Percentiles rank a stretch among this genome's conserved stretches.
Conservation (phyloP, 2,329 filamentous ascomycete genomes). For the Alternaria sp. region DNA sequence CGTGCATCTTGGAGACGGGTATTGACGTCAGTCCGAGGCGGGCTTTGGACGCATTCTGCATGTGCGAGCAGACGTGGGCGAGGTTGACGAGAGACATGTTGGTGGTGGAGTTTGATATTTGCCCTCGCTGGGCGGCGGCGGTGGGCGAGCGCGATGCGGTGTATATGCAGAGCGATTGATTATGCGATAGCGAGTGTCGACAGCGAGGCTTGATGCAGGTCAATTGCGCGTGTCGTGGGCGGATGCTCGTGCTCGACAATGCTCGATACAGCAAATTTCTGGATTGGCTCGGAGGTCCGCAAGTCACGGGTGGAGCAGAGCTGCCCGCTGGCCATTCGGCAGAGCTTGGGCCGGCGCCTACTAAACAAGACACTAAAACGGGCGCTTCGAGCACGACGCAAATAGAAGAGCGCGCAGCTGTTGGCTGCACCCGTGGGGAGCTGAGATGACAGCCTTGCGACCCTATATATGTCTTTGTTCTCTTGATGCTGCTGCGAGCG, state of each 20-base stretch:
- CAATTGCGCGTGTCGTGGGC: constrained; percentile 33
- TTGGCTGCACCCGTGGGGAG: constrained; percentile 20
- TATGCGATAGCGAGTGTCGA: background rate
- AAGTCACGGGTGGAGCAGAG: constrained; percentile 26
- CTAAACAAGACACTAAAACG: constrained; percentile 22
- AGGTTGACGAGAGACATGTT: constrained; percentile 77
- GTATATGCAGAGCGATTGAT: too few species aligned
- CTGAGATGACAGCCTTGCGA: constrained; percentile 15
- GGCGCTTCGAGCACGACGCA: constrained; percentile 45
- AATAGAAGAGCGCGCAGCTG: constrained; percentile 38
- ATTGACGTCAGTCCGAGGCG: constrained; percentile 84
- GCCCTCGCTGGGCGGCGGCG: constrained; percentile 39
- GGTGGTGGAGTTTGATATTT: too few species aligned
- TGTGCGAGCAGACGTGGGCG: constrained; percentile 82
- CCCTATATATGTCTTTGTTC: constrained; percentile 25
- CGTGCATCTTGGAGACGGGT: constrained; percentile 79
- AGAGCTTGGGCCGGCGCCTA: constrained; percentile 26
- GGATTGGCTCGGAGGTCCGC: constrained; percentile 35
- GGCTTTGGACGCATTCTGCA: constrained; percentile 87
- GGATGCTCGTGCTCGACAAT: background rate
- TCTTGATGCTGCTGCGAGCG: constrained; percentile 14
- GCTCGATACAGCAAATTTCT: constrained; percentile 37
- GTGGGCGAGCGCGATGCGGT: constrained; percentile 12
- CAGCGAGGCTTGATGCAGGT: constrained; percentile 10
- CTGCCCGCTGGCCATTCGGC: constrained; percentile 17